Evolutionary conservation across 306 rosid genomes (phyloP), one percentile per base, ranked within the genome.

Genomic region (Trifolium fragiferum): DNA sequence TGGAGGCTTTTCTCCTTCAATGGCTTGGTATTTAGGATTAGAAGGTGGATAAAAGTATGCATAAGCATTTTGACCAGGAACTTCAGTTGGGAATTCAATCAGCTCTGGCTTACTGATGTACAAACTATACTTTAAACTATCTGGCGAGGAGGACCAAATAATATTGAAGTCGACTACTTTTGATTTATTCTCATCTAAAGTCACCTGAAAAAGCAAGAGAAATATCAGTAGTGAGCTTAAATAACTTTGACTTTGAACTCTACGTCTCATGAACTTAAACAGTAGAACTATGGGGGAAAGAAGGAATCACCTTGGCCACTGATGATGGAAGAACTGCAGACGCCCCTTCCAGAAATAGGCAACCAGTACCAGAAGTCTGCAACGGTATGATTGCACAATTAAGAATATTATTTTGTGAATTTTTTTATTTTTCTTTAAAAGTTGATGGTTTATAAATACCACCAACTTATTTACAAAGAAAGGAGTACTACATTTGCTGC

Each of bases 31-130:
- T 43, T 11, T 9, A 58, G 92, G 87, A 84, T 89, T 94, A 21
- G 86, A 64, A 8, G 99, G 98, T 6, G 90, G 96, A 63, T 94
- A 94, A 84, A 89, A 90, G 88, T 84, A 94, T 23, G 98, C 99
- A 75, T 84, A 94, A 76, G 99, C 97, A 74, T 78, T 85, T 85
- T 92, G 96, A 61, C 97, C 97, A 19, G 91, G 88, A 80, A 94
- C 90, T 82, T 86, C 95, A 47, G 98, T 91, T 80, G 96, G 97
- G 83, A 94, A 94, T 81, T 91, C 97, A 70, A 91, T 86, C 15
- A 94, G 74, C 81, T 91, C 96, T 5, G 98, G 97, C 74, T 86
- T 59, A 78, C 96, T 94, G 79, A 86, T 79, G 83, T 88, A 94
- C 3, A 89, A 76, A 80, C 83, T 74, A 79, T 78, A 91, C 55